Conservation (phyloP, 225 moss, liverwort and hornwort genomes). For the Physcomitrellopsis africana region DNA sequence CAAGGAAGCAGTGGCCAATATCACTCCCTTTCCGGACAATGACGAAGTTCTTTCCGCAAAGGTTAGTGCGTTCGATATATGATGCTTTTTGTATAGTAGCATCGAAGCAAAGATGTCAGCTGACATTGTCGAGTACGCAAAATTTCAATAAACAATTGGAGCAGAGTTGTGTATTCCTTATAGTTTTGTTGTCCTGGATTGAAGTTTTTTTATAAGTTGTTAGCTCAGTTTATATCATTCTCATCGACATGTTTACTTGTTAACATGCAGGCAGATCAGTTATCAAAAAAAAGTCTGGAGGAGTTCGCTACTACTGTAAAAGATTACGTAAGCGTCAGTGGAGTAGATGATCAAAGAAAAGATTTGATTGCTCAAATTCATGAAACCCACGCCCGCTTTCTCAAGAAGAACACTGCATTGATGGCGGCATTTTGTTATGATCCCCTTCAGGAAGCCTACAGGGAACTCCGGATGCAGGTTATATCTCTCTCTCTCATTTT, state of each 20-base stretch:
- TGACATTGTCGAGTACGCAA: neutral
- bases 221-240: neutral
- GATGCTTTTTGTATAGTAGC: neutral
- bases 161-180: conserved; percentile 12
- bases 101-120: conserved; percentile 13
- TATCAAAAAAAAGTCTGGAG: conserved; percentile 47
- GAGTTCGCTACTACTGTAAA: conserved; percentile 51
- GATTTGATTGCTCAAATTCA: conserved; percentile 48
- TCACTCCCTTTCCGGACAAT: conserved; percentile 91
- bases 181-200: neutral
- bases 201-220: conserved; percentile 1
- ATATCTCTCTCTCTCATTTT: no score
- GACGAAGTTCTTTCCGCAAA: conserved; percentile 91
- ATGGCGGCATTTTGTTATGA: conserved; percentile 77
- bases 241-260: neutral
- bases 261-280: conserved; percentile 63
- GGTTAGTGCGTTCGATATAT: conserved; percentile 40
- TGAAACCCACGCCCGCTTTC: conserved; percentile 49
- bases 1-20: conserved; percentile 67
- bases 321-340: conserved; percentile 42
- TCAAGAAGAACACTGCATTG: conserved; percentile 65
- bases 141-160: neutral
- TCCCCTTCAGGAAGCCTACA: conserved; percentile 64
- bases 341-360: conserved; percentile 59
- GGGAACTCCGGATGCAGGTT: no score